Percentiles rank a stretch among this genome's conserved stretches.
Conservation (phyloP, 140 eudicot species). For the Senecio squalidus region DNA sequence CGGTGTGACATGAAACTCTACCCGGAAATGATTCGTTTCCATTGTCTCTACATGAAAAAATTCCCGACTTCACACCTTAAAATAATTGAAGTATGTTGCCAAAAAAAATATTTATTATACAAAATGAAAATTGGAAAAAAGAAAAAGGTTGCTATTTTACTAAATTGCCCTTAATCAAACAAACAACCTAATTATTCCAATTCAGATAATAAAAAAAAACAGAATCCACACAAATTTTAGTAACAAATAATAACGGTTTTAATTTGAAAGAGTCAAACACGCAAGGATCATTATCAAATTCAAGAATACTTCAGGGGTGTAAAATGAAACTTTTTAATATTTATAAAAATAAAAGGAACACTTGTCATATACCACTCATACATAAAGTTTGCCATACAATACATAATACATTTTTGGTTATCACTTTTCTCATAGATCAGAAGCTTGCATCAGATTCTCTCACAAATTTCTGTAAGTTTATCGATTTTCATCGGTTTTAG, state of each 20-base stretch:
- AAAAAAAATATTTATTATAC: no score
- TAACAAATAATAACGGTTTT: slow-evolving; percentile 20
- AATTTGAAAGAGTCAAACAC: slow-evolving; percentile 25
- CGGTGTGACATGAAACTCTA: no score
- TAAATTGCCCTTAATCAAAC: neutral
- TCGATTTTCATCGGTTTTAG: neutral
- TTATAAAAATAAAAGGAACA: slow-evolving; percentile 7
- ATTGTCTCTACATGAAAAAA: no score
- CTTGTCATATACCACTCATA: slow-evolving; percentile 24
- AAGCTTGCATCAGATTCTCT: slow-evolving; percentile 20
- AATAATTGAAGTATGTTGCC: no score
- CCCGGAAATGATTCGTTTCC: no score
- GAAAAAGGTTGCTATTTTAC: neutral
- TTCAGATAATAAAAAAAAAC: neutral
- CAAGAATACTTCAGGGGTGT: neutral
- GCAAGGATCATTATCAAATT: neutral
- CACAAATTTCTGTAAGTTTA: slow-evolving; percentile 16
- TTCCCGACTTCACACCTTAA: no score
- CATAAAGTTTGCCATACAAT: slow-evolving; percentile 29
- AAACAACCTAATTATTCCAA: neutral
- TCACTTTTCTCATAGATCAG: slow-evolving; percentile 33
- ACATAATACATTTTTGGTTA: slow-evolving; percentile 10
- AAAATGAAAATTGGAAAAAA: no score
- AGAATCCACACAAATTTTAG: slow-evolving; percentile 29
- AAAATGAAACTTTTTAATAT: neutral